A percentile compares a stretch with the other conserved stretches of the same genome.
These are phyloP conservation scores for Nannochloropsis gaditana DNA, from an alignment of 108 stramenopile species.

Conservation along the genomic window DNA sequence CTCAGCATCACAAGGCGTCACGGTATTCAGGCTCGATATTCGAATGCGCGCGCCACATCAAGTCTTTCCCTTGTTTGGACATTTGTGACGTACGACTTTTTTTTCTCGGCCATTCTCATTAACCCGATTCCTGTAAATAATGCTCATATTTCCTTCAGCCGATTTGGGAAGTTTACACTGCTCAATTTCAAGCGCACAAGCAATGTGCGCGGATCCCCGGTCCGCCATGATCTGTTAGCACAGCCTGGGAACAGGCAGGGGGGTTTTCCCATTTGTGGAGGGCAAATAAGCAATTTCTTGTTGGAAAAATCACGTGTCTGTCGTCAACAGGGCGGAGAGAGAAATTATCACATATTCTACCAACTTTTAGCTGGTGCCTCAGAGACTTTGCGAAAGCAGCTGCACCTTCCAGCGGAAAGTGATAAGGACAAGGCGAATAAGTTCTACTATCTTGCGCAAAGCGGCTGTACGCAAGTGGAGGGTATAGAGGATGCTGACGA, in stretches of 20 bases:
- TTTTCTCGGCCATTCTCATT: no score
- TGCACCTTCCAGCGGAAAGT: slow-evolving; percentile 53
- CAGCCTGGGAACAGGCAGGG: neutral
- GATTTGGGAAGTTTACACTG: slow-evolving; percentile 85
- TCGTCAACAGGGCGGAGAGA: slow-evolving; percentile 72
- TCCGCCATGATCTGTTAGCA: neutral
- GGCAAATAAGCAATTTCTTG: slow-evolving; percentile 75
- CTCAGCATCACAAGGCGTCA: no score
- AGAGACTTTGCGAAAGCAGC: slow-evolving; percentile 64
- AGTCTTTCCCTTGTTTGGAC: no score
- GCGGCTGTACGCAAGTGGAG: slow-evolving; percentile 56
- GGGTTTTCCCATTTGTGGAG: slow-evolving; percentile 50
- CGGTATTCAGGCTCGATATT: no score
- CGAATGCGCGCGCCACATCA: no score
- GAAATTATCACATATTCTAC: slow-evolving; percentile 92
- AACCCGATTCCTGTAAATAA: neutral
- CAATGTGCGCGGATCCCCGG: neutral
- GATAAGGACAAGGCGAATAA: neutral
- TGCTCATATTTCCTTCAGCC: neutral
- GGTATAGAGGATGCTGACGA: slow-evolving; percentile 72
- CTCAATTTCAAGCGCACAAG: slow-evolving; percentile 57
- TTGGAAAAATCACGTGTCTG: slow-evolving; percentile 88
- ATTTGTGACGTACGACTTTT: no score
- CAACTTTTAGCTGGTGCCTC: slow-evolving; percentile 61
- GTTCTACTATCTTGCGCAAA: slow-evolving; percentile 19